Evolutionary conservation across 306 rosid genomes (phyloP).

Genomic region (Dryas alaskensis): DNA sequence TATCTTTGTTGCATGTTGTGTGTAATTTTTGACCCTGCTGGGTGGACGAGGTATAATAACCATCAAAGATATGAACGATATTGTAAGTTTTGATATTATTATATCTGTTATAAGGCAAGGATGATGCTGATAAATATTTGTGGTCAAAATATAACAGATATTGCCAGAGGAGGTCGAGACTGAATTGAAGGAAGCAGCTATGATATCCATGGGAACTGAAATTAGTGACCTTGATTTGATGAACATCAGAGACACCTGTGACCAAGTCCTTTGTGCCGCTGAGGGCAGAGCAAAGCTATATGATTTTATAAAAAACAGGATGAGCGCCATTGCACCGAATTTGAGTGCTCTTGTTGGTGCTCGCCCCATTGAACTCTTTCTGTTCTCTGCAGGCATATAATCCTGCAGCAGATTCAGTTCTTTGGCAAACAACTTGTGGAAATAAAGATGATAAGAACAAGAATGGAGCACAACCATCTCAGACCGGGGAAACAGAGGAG

Average conservation of each 20-base stretch:
- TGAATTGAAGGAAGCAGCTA: slow-evolving; percentile 72
- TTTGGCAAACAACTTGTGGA: slow-evolving; percentile 38
- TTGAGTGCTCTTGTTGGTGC: slow-evolving; percentile 95
- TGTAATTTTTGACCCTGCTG: too few species aligned
- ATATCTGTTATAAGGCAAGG: not conserved
- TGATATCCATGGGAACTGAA: slow-evolving; percentile 98
- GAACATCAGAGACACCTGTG: slow-evolving; percentile 78
- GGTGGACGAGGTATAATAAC: too few species aligned
- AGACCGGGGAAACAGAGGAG: slow-evolving; percentile 27
- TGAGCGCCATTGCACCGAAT: slow-evolving; percentile 92
- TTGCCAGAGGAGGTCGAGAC: slow-evolving; percentile 75
- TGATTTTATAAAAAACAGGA: slow-evolving; percentile 82
- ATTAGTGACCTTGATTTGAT: slow-evolving; percentile 83
- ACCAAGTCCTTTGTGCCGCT: slow-evolving; percentile 81
- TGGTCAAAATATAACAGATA: slow-evolving; percentile 38
- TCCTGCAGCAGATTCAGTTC: slow-evolving; percentile 69
- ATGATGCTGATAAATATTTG: not conserved
- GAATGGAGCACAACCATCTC: not conserved
- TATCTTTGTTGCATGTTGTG: too few species aligned
- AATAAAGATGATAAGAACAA: slow-evolving; percentile 36
- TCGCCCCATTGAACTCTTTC: slow-evolving; percentile 53
- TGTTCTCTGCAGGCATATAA: slow-evolving; percentile 66
- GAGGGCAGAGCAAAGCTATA: slow-evolving; percentile 85
- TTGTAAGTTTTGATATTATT: not conserved
- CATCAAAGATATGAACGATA: too few species aligned